Evolutionary conservation across 2,329 filamentous ascomycete genomes (phyloP), one percentile per base, ranked within the genome.

Genomic region (Sclerotinia subarctica): DNA sequence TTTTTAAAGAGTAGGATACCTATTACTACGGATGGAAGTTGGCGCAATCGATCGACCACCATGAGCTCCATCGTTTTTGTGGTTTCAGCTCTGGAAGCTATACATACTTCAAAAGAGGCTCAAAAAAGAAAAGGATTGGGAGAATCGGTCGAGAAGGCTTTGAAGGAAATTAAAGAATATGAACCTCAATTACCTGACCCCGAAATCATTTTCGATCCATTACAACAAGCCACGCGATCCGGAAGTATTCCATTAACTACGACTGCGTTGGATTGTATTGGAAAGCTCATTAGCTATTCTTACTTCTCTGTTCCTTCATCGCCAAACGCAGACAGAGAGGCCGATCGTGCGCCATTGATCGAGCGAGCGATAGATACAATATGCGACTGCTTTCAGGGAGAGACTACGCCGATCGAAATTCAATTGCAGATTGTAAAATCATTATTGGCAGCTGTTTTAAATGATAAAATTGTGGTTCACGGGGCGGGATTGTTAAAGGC

Each of bases 361-460:
- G 96, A 99, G 81, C 88, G 94, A 72, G 95, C 96, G 69, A 99
- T 99, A 76, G 96, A 99, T 80, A 97, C 95, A 47, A 99, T 99
- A 83, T 99, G 95, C 83, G 94, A 98, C 78, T 99, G 95, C 79
- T 99, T 99, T 78, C 94, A 98, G 78, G 94, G 95, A 77, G 95
- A 99, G 81, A 92, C 92, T 1, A 99, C 96, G 0, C 89, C 93
- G 4, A 86, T 90, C 64, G 94, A 97, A 78, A 90, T 98, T 59
- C 95, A 99, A 79, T 87, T 98, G 74, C 95, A 99, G 80, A 99
- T 99, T 74, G 93, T 99, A 78, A 98, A 99, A 81, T 98, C 95
- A 2, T 83, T 99, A 69, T 83, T 99, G 69, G 94, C 95, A 19
- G 96, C 96, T 19, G 95, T 99, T 19, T 83, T 99, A 72, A 98